These are phyloP conservation scores for Kodamaea jinghongensis DNA, from an alignment of 805 yeast species.

Conservation along the genomic window DNA sequence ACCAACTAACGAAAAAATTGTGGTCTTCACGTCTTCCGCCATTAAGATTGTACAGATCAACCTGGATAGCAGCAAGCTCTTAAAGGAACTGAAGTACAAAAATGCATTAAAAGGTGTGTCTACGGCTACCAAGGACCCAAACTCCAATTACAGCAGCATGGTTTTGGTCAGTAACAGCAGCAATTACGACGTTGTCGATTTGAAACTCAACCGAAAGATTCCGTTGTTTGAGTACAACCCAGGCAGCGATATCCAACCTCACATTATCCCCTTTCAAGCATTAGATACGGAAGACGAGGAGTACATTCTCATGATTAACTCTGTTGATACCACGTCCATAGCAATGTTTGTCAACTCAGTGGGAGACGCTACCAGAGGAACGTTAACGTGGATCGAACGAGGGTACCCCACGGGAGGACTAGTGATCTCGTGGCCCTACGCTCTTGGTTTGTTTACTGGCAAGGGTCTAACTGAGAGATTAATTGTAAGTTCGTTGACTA, in stretches of 20 bases:
- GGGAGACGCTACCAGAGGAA: conserved; percentile 44
- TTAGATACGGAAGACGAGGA: conserved; percentile 21
- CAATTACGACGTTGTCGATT: conserved; percentile 37
- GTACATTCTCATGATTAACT: conserved; percentile 32
- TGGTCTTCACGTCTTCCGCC: conserved; percentile 29
- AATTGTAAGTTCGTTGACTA: conserved; percentile 24
- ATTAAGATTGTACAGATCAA: conserved; percentile 31
- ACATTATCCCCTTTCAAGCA: conserved; percentile 20
- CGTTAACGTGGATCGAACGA: conserved; percentile 33
- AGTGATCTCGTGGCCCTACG: conserved; percentile 36
- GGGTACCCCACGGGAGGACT: conserved; percentile 38
- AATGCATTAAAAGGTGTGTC: conserved; percentile 28
- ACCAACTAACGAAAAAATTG: conserved; percentile 22
- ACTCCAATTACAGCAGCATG: conserved; percentile 26
- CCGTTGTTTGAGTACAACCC: conserved; percentile 34
- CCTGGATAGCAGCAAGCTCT: conserved; percentile 25
- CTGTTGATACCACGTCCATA: conserved; percentile 33
- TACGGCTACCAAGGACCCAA: conserved; percentile 23
- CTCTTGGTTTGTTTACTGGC: conserved; percentile 25
- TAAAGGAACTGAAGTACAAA: conserved; percentile 32
- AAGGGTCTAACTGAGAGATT: conserved; percentile 11
- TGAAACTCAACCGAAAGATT: conserved; percentile 29
- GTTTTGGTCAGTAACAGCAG: conserved; percentile 31
- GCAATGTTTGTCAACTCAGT: conserved; percentile 39
- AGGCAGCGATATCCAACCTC: conserved; percentile 16